Percentiles rank a stretch among this genome's conserved stretches.
Conservation (phyloP, 2,329 filamentous ascomycete species). For the Cordyceps sp. region DNA sequence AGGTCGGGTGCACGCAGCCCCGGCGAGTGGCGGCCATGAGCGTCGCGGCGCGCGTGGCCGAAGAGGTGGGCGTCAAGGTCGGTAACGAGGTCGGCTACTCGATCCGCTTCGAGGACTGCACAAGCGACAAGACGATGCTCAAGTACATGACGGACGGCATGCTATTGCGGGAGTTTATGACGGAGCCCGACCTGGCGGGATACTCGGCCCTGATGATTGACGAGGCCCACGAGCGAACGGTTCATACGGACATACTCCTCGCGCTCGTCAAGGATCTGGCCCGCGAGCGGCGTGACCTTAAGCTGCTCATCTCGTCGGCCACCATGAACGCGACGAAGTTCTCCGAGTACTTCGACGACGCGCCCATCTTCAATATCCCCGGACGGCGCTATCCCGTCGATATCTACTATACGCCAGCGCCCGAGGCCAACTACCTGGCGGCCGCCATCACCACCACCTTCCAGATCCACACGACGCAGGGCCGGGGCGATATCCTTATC, state of each 20-base stretch:
- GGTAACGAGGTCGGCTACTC: slow-evolving; percentile 89
- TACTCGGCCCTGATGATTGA: slow-evolving; percentile 93
- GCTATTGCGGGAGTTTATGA: slow-evolving; percentile 77
- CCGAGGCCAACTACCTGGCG: slow-evolving; percentile 84
- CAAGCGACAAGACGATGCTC: slow-evolving; percentile 75
- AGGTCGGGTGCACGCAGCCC: slow-evolving; percentile 86
- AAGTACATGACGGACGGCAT: slow-evolving; percentile 98
- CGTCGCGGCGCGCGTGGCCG: slow-evolving; percentile 86
- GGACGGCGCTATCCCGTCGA: slow-evolving; percentile 80
- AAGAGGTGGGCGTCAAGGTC: slow-evolving; percentile 80
- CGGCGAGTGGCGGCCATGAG: slow-evolving; percentile 94
- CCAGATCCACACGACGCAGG: slow-evolving; percentile 82
- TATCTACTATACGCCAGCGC: slow-evolving; percentile 77
- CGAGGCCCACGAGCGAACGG: slow-evolving; percentile 87
- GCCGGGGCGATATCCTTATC: slow-evolving; percentile 76
- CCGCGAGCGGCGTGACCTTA: slow-evolving; percentile 67
- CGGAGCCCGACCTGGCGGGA: slow-evolving; percentile 64
- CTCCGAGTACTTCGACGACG: slow-evolving; percentile 77
- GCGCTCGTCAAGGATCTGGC: slow-evolving; percentile 81
- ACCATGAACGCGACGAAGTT: slow-evolving; percentile 94
- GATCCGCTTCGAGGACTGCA: slow-evolving; percentile 88
- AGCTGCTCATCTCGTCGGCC: slow-evolving; percentile 81
- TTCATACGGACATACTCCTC: slow-evolving; percentile 80
- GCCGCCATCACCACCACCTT: slow-evolving; percentile 88
- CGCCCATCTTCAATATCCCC: slow-evolving; percentile 88